Conservation (phyloP, 2,329 filamentous ascomycete genomes). For the Cladophialophora psammophila region DNA sequence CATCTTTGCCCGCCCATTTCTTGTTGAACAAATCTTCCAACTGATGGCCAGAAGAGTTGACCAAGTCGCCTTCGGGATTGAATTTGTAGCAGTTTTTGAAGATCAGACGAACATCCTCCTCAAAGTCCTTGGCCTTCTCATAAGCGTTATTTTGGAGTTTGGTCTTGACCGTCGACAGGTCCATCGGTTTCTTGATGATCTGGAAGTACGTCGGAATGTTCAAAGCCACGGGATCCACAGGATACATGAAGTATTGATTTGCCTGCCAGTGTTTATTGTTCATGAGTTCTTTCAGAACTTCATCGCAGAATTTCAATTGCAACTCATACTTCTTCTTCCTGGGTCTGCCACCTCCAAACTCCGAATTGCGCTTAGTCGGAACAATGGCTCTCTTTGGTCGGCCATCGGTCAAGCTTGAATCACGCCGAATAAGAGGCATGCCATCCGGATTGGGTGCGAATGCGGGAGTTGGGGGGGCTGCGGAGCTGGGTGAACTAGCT, state of each 20-base stretch:
- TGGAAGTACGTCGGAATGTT: slow-evolving; percentile 94
- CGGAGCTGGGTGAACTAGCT: slow-evolving; percentile 55
- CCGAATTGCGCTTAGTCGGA: slow-evolving; percentile 90
- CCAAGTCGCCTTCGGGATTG: slow-evolving; percentile 79
- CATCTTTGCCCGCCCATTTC: slow-evolving; percentile 79
- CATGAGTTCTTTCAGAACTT: slow-evolving; percentile 78
- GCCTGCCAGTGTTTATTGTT: slow-evolving; percentile 73
- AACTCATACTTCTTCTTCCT: slow-evolving; percentile 90
- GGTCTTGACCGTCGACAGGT: slow-evolving; percentile 78
- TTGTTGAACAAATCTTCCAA: slow-evolving; percentile 77
- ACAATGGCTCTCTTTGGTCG: slow-evolving; percentile 94
- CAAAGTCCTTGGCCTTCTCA: slow-evolving; percentile 81
- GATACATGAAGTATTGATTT: slow-evolving; percentile 77
- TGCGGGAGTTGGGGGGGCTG: slow-evolving; percentile 58
- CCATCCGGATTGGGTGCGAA: slow-evolving; percentile 82
- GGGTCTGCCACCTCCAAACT: slow-evolving; percentile 80
- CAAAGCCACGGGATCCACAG: slow-evolving; percentile 91
- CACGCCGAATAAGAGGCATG: slow-evolving; percentile 81
- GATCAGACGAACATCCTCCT: slow-evolving; percentile 81
- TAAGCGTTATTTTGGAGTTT: slow-evolving; percentile 84
- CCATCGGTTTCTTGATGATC: slow-evolving; percentile 97
- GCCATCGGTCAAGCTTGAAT: slow-evolving; percentile 78
- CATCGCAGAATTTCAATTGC: slow-evolving; percentile 88
- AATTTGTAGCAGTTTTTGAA: slow-evolving; percentile 92
- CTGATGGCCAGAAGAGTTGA: slow-evolving; percentile 73